Evolutionary conservation across 805 yeast genomes (phyloP).

Genomic region (Candida suzukii): DNA sequence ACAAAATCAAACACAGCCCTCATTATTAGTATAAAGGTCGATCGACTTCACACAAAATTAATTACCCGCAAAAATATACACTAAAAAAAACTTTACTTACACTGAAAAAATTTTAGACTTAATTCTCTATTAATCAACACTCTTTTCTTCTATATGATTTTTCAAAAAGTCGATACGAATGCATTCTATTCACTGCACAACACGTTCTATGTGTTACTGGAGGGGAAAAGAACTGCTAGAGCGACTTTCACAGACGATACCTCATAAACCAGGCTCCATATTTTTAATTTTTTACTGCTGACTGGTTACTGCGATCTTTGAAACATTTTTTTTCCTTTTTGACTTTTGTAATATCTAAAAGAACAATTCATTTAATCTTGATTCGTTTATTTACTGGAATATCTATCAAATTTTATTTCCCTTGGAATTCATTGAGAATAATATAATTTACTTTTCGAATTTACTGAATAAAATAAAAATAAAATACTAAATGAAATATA

Average conservation of each 20-base stretch:
- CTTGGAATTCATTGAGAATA: no score
- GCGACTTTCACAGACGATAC: constrained; percentile 25
- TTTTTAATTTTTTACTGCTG: constrained; percentile 1
- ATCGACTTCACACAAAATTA: no score
- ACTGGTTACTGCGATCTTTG: constrained; percentile 2
- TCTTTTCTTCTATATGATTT: constrained; percentile 1
- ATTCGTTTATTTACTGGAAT: no score
- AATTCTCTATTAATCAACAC: background rate
- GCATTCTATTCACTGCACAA: constrained; percentile 41
- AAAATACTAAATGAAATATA: background rate
- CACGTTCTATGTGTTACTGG: constrained; percentile 30
- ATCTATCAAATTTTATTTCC: no score
- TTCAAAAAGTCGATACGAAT: constrained; percentile 27
- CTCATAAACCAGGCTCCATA: constrained; percentile 29
- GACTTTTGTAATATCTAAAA: background rate
- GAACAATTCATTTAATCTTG: no score
- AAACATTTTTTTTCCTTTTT: constrained; percentile 1
- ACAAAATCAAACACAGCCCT: no score
- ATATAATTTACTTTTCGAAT: no score
- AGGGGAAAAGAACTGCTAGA: constrained; percentile 39
- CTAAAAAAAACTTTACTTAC: no score
- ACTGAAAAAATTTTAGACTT: background rate
- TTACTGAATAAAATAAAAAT: no score
- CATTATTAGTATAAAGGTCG: no score
- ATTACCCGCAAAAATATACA: no score